Evolutionary conservation across 345 rosid genomes (phyloP).

Genomic region (Kernera saxatilis): DNA sequence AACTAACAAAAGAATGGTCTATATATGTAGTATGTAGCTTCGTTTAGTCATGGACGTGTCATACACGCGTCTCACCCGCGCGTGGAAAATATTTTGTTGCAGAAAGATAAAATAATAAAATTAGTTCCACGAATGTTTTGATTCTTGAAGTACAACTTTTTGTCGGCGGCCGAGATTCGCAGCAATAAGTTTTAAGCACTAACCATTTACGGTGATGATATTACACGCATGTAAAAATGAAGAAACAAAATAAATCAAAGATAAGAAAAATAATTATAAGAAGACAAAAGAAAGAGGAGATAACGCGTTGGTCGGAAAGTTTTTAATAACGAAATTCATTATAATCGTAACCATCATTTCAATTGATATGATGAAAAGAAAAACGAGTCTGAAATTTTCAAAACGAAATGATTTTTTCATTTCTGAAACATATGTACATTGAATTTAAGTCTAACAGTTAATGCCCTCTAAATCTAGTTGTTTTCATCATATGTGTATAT

Average conservation of each 20-base stretch:
- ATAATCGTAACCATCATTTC: slow-evolving; percentile 22
- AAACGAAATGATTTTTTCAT: slow-evolving; percentile 16
- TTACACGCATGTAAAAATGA: background rate
- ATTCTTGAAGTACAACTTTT: slow-evolving; percentile 7
- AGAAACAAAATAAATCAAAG: background rate
- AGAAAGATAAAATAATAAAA: background rate
- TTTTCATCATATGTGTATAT: background rate
- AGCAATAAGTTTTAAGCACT: slow-evolving; percentile 8
- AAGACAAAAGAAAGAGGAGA: slow-evolving; percentile 4
- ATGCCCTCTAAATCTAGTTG: background rate
- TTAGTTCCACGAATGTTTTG: slow-evolving; percentile 29
- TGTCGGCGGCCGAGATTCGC: slow-evolving; percentile 27
- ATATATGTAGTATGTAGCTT: too few species aligned
- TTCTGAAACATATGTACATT: background rate
- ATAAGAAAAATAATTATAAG: background rate
- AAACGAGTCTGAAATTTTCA: slow-evolving; percentile 16
- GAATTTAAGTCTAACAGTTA: background rate
- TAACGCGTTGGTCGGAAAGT: slow-evolving; percentile 35
- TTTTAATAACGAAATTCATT: background rate
- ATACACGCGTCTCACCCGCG: background rate
- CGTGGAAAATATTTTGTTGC: background rate
- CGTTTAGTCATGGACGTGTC: background rate
- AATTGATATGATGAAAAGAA: slow-evolving; percentile 11
- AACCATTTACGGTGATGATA: background rate
- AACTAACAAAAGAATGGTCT: background rate